phyloP scores from a whole-genome alignment of 2,329 filamentous ascomycete genomes.

The Cryphonectria nitschkei region DNA sequence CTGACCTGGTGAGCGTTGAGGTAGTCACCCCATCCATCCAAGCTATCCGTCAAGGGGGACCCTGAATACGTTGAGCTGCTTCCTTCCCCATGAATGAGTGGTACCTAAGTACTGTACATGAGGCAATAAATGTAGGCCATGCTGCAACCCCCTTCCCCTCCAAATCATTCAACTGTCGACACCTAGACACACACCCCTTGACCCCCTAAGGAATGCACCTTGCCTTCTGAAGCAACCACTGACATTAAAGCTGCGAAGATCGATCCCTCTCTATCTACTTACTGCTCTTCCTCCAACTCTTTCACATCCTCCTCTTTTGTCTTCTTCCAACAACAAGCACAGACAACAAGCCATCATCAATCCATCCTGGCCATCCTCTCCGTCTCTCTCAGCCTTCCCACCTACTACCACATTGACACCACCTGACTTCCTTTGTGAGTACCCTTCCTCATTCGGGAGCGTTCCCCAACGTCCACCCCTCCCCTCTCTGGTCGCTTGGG shows the following conservation, averaged over 20 bases:
- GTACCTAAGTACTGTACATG: background rate
- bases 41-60: background rate
- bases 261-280: background rate
- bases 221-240: background rate
- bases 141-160: background rate
- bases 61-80: background rate
- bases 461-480: background rate
- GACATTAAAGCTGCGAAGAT: background rate
- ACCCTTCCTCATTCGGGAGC: background rate
- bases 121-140: slow-evolving; percentile 3
- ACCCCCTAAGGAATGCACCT: background rate
- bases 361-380: background rate
- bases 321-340: background rate
- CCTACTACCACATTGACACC: background rate
- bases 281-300: background rate
- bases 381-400: background rate
- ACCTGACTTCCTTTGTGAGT: slow-evolving; percentile 1
- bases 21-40: slow-evolving; percentile 3
- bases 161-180: background rate
- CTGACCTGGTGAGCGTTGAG: background rate
- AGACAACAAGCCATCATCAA: slow-evolving; percentile 1
- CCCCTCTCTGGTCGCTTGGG: background rate
- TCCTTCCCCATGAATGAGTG: background rate
- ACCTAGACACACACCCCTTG: background rate
- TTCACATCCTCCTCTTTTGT: background rate